Conservation (phyloP, 768 basidiomycete genomes). For the Kwoniella shandongensis region DNA sequence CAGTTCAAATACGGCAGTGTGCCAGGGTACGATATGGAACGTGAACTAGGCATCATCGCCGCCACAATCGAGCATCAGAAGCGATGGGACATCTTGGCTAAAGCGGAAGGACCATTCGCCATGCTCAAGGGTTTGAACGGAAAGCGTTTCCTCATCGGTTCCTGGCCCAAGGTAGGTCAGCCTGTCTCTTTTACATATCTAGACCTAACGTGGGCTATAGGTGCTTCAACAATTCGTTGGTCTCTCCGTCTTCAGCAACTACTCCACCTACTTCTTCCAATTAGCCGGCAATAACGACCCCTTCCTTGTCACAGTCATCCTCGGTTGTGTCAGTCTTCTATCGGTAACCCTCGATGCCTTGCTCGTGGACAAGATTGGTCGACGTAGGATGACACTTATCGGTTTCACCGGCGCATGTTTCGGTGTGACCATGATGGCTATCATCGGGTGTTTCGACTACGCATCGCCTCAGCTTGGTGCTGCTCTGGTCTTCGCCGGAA, state of each 20-base stretch:
- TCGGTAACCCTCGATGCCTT: conserved; percentile 14
- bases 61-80: conserved; percentile 25
- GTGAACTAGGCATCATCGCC: conserved; percentile 27
- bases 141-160: conserved; percentile 34
- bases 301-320: conserved; percentile 20
- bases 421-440: conserved; percentile 15
- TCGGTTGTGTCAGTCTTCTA: conserved; percentile 5
- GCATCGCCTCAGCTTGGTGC: conserved; percentile 11
- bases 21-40: conserved; percentile 20
- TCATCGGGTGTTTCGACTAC: conserved; percentile 17
- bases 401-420: conserved; percentile 22
- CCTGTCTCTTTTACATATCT: too few relatives aligned
- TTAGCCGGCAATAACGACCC: conserved; percentile 19
- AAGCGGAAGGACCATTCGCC: conserved; percentile 16
- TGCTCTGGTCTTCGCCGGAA: conserved; percentile 15
- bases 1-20: conserved; percentile 6
- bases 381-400: conserved; percentile 27
- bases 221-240: conserved; percentile 34
- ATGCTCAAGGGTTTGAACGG: conserved; percentile 32
- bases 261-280: conserved; percentile 34
- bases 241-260: conserved; percentile 20
- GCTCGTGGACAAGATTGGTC: conserved; percentile 26
- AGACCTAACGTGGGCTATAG: conserved; percentile 13
- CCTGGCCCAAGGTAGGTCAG: conserved; percentile 30
- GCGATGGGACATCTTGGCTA: conserved; percentile 6